Conservation (phyloP, 139 green algal species). For the Coccomyxa sp. region DNA sequence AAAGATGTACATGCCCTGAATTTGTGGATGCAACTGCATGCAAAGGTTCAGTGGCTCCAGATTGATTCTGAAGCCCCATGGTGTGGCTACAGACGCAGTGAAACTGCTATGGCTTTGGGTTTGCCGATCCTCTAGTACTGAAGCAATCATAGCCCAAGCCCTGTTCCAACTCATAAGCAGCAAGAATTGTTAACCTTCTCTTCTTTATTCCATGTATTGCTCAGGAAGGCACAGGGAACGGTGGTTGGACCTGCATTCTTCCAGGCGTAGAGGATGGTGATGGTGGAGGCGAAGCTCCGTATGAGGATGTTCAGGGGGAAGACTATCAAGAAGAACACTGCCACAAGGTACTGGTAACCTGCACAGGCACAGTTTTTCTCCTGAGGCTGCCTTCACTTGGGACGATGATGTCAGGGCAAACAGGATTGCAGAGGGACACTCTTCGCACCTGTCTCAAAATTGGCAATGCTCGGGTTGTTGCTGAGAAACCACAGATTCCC, state of each 20-base stretch:
- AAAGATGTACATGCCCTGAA: not conserved
- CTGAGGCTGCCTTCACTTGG: too few relatives aligned
- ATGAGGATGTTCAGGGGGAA: slow-evolving; percentile 31
- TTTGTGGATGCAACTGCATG: not conserved
- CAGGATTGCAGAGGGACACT: not conserved
- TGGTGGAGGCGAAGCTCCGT: slow-evolving; percentile 7
- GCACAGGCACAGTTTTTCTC: not conserved
- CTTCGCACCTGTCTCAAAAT: slow-evolving; percentile 30
- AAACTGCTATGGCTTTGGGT: too few relatives aligned
- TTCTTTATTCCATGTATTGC: too few relatives aligned
- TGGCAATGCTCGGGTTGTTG: slow-evolving; percentile 23
- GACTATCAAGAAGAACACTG: slow-evolving; percentile 24
- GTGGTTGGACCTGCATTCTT: slow-evolving; percentile 3
- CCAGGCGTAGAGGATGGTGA: slow-evolving; percentile 20
- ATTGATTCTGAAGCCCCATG: too few relatives aligned
- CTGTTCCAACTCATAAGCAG: too few relatives aligned
- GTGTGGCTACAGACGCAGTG: too few relatives aligned
- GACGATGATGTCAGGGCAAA: not conserved
- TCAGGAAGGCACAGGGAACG: too few relatives aligned
- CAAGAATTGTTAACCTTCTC: too few relatives aligned
- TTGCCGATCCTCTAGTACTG: too few relatives aligned
- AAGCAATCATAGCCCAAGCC: too few relatives aligned
- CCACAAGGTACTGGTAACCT: slow-evolving; percentile 32
- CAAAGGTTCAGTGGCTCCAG: not conserved
- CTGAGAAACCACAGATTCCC: slow-evolving; percentile 37